These are phyloP conservation scores for Panellus pusillus DNA, from an alignment of 768 basidiomycete species.

Conservation along the genomic window DNA sequence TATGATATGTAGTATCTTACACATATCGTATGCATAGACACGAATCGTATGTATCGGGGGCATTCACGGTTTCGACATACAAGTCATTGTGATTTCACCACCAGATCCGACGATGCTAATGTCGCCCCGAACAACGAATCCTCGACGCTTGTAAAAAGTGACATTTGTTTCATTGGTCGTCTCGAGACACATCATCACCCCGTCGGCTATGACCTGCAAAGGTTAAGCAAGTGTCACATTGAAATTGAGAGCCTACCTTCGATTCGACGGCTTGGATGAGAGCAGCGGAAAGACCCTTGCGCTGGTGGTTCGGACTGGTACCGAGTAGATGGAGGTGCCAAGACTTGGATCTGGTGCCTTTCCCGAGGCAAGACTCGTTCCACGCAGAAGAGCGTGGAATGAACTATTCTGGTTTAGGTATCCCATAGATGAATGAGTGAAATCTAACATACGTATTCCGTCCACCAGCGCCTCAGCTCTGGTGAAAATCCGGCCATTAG, in stretches of 20 bases:
- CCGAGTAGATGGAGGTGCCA: conserved; percentile 19
- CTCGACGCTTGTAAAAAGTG: conserved; percentile 12
- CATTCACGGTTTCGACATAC: conserved; percentile 1
- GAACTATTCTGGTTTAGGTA: background rate
- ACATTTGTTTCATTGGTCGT: conserved; percentile 18
- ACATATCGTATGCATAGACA: no score
- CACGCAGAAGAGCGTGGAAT: background rate
- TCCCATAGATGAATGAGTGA: background rate
- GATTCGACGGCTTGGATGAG: conserved; percentile 15
- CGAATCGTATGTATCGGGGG: no score
- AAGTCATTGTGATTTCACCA: conserved; percentile 8
- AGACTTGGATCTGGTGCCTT: conserved; percentile 6
- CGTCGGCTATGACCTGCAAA: conserved; percentile 5
- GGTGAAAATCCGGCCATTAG: conserved; percentile 7
- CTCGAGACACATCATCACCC: conserved; percentile 12
- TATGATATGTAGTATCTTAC: no score
- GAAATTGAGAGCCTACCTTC: background rate
- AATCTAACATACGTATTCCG: conserved; percentile 9
- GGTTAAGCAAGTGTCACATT: background rate
- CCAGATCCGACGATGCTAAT: conserved; percentile 12
- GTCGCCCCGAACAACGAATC: conserved; percentile 13
- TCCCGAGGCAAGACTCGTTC: conserved; percentile 5
- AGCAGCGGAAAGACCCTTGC: conserved; percentile 13
- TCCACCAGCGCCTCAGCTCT: conserved; percentile 13
- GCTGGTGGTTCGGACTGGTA: conserved; percentile 13